phyloP scores from a whole-genome alignment of 306 rosid genomes.

The Vachellia collinsii region DNA sequence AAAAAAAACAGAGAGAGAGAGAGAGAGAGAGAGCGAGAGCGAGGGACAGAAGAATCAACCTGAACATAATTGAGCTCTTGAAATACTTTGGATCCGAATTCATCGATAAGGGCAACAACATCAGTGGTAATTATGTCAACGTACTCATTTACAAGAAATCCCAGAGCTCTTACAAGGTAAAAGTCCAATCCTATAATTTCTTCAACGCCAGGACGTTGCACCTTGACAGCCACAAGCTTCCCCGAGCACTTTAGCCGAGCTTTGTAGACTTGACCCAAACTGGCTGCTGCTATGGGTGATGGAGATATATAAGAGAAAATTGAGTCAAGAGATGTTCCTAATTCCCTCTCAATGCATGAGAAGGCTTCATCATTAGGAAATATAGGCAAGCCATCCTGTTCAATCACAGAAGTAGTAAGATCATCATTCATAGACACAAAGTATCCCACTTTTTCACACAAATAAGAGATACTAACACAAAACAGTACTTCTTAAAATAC shows the following conservation, averaged over 20 bases:
- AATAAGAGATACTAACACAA: constrained; percentile 11
- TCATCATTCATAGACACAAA: constrained; percentile 11
- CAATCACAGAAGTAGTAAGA: constrained; percentile 39
- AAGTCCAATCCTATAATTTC: constrained; percentile 93
- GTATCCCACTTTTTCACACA: constrained; percentile 24
- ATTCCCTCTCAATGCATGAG: constrained; percentile 83
- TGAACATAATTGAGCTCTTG: constrained; percentile 98
- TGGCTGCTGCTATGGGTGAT: constrained; percentile 91
- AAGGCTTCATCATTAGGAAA: constrained; percentile 88
- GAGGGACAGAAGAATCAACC: constrained; percentile 42
- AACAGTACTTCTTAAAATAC: background rate
- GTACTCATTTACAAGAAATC: constrained; percentile 77
- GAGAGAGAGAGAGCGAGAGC: no score
- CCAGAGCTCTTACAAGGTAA: constrained; percentile 78
- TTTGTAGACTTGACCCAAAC: constrained; percentile 97
- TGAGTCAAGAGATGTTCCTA: constrained; percentile 71
- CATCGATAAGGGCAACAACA: constrained; percentile 86
- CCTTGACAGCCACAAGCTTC: constrained; percentile 84
- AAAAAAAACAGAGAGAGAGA: constrained; percentile 29
- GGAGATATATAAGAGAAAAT: constrained; percentile 74
- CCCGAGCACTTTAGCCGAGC: constrained; percentile 69
- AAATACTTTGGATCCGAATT: constrained; percentile 89
- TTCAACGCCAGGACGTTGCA: constrained; percentile 93
- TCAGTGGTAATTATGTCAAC: constrained; percentile 80
- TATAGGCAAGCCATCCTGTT: constrained; percentile 88